Evolutionary conservation across 306 rosid genomes (phyloP).

Genomic region (Arachis stenosperma): DNA sequence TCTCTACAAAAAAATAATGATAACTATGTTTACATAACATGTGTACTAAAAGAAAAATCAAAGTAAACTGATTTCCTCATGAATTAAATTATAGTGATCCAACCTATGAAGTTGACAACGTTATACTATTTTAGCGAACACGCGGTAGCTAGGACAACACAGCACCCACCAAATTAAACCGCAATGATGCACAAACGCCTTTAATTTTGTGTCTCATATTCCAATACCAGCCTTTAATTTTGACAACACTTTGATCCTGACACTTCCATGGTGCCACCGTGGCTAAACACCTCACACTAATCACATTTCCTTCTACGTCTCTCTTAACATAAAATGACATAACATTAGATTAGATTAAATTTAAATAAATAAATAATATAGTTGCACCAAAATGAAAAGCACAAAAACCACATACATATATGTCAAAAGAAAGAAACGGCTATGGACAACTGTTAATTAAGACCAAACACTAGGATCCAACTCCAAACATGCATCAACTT

Average conservation of each 20-base stretch:
- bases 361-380: no score
- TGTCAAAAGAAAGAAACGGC: conserved; percentile 5
- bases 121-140: neutral
- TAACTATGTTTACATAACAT: no score
- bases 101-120: no score
- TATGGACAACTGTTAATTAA: conserved; percentile 13
- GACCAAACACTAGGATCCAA: conserved; percentile 9
- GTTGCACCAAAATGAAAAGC: neutral
- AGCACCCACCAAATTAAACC: neutral
- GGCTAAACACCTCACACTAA: neutral
- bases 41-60: no score
- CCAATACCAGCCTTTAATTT: neutral
- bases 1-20: no score
- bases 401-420: no score
- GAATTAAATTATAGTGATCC: no score
- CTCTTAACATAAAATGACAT: no score
- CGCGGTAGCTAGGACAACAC: neutral
- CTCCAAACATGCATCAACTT: neutral
- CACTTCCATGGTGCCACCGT: neutral
- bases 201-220: neutral
- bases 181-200: neutral
- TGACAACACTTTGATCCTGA: no score
- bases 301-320: neutral
- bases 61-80: no score
- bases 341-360: no score